Evolutionary conservation across 2,329 filamentous ascomycete genomes (phyloP), one percentile per base, ranked within the genome.

Genomic region (Neofusicoccum ribis): DNA sequence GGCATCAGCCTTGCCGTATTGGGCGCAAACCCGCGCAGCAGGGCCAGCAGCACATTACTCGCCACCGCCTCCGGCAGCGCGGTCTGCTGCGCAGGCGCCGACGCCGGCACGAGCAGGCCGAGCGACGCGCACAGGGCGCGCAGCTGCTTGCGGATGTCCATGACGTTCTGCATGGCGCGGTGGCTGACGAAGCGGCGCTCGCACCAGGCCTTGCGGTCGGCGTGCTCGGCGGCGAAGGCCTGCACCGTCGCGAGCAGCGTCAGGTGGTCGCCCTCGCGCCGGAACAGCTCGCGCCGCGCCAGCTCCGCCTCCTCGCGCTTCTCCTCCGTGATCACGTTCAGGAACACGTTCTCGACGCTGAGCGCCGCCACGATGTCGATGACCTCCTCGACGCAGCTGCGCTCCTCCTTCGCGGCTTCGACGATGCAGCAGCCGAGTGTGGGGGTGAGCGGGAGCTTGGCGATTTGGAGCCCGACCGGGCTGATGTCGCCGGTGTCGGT

Each of bases 381-480:
- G 3, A 88, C 89, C 69, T 97, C 92, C 0, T 89, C 77, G 1
- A 97, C 79, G 70, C 93, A 96, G 70, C 91, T 87, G 56, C 85
- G 86, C 47, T 89, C 86, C 0, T 89, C 85, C 6, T 86, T 85
- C 0, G 89, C 87, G 0, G 93, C 91, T 47, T 92, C 91, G 17
- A 99, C 82, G 0, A 99, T 82, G 1, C 97, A 92, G 1, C 93
- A 87, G 0, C 90, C 93, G 8, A 96, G 86, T 0, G 90, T 86
- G 0, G 92, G 92, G 0, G 92, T 89, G 1, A 99, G 84, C 0
- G 95, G 95, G 23, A 98, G 87, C 43, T 88, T 85, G 0, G 94
- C 91, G 77, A 99, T 93, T 63, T 89, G 89, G 49, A 84, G 82
- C 1, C 95, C 95, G 17, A 87, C 82, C 0, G 85, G 79, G 4